These are phyloP conservation scores for Calendula officinalis DNA, from an alignment of 129 eudicot genomes.

Conservation along the genomic window DNA sequence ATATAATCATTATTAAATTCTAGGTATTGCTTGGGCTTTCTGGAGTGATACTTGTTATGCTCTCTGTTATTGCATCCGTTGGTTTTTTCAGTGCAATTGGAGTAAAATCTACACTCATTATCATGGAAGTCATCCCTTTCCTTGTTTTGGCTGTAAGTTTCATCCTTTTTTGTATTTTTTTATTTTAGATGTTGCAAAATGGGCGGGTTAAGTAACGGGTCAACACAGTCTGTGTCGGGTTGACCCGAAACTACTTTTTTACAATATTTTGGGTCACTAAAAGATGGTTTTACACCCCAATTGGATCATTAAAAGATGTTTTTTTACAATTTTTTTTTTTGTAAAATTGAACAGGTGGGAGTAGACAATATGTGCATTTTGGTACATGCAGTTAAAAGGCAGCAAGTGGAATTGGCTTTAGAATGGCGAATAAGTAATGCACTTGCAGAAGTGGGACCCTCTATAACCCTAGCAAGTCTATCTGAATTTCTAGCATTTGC, in stretches of 20 bases:
- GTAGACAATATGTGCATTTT: constrained; percentile 99
- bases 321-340: not conserved
- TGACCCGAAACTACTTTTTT: not conserved
- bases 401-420: constrained; percentile 68
- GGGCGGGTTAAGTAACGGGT: not conserved
- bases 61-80: constrained; percentile 93
- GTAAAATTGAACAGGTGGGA: constrained; percentile 64
- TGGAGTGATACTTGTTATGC: constrained; percentile 93
- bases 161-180: constrained; percentile 7
- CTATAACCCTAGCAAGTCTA: constrained; percentile 93
- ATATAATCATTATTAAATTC: constrained; percentile 20
- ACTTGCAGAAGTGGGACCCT: constrained; percentile 98
- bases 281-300: too few species aligned
- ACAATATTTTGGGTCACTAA: not conserved
- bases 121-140: constrained; percentile 99
- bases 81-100: constrained; percentile 98
- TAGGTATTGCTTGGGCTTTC: constrained; percentile 97
- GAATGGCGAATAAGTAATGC: constrained; percentile 95
- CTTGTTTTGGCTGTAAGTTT: constrained; percentile 97
- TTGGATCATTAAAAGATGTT: too few species aligned
- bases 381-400: constrained; percentile 93
- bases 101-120: constrained; percentile 94
- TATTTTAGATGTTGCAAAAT: not conserved
- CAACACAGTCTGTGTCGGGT: not conserved
- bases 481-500: constrained; percentile 95